Evolutionary conservation across 306 rosid genomes (phyloP), one percentile per base, ranked within the genome.

Genomic region (Styphnolobium japonicum): DNA sequence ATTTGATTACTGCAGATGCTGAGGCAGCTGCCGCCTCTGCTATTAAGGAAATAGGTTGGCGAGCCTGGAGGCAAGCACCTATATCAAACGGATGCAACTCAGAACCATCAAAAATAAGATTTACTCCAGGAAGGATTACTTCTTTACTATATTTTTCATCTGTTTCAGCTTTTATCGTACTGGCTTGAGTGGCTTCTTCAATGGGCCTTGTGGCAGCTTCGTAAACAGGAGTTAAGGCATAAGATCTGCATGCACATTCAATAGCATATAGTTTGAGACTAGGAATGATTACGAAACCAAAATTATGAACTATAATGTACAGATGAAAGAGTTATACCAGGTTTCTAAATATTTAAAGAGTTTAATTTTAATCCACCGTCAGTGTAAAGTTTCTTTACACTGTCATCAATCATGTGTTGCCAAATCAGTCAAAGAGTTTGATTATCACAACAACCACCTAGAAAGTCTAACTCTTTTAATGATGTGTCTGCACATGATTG

Each of bases 21-120:
- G 98, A 91, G 77, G 90, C 86, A 58, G 88, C 80, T 6, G 94
- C 90, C 56, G 99, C 96, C 60, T 92, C 97, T 64, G 97, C 91
- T 90, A 94, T 83, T 83, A 92, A 85, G 56, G 94, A 81, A 82
- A 92, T 86, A 33, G 96, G 97, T 67, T 87, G 98, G 45, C 94
- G 94, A 80, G 92, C 97, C 89, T 92, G 96, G 55, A 90, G 92
- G 82, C 98, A 94, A 81, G 96, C 96, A 79, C 94, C 90, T 65
- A 92, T 90, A 57, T 92, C 98, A 14, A 94, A 94, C 5, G 91
- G 97, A 56, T 49, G 94, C 88, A 92, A 75, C 88, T 90, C 92
- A 31, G 92, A 82, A 72, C 96, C 96, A 77, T 94, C 97, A 77
- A 90, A 94, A 77, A 94, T 67, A 85, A 94, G 93, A 84, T 92